phyloP scores from a whole-genome alignment of 139 green algal genomes.

The Auxenochlorella protothecoides region DNA sequence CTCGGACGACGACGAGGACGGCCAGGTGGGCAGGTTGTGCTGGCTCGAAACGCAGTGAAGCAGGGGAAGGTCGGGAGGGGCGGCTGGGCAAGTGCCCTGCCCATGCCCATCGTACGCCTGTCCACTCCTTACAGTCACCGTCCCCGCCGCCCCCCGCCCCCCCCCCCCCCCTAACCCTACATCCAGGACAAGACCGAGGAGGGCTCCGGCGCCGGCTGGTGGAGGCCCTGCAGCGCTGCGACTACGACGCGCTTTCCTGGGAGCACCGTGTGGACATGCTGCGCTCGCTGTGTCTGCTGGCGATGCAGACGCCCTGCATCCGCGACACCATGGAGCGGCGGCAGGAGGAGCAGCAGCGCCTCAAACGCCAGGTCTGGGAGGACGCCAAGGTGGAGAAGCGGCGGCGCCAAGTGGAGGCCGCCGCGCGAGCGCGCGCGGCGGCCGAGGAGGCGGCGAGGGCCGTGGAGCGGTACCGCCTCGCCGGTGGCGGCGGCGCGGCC shows the following conservation, averaged over 20 bases:
- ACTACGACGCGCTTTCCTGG: slow-evolving; percentile 54
- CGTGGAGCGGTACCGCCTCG: neutral
- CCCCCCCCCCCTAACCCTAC: too few species aligned
- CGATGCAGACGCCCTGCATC: slow-evolving; percentile 16
- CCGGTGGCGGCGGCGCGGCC: slow-evolving; percentile 5
- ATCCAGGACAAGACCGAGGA: slow-evolving; percentile 19
- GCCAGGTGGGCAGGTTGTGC: too few species aligned
- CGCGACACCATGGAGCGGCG: slow-evolving; percentile 41
- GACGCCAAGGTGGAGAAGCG: slow-evolving; percentile 49
- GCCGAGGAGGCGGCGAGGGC: slow-evolving; percentile 8
- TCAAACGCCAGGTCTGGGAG: slow-evolving; percentile 45
- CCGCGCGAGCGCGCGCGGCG: neutral
- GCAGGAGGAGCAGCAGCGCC: slow-evolving; percentile 37
- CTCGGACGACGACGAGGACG: slow-evolving; percentile 27
- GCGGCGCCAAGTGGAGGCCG: slow-evolving; percentile 9
- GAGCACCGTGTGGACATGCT: slow-evolving; percentile 46
- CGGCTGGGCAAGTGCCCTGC: slow-evolving; percentile 6
- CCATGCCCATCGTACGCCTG: neutral
- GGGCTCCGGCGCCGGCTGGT: slow-evolving; percentile 25
- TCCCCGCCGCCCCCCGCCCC: neutral
- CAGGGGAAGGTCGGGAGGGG: slow-evolving; percentile 5
- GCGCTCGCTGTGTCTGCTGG: slow-evolving; percentile 35
- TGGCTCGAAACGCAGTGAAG: neutral
- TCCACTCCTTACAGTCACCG: neutral
- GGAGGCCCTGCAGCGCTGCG: slow-evolving; percentile 17